Conservation (phyloP, 441 rosid genomes). For the Adansonia grandidieri region DNA sequence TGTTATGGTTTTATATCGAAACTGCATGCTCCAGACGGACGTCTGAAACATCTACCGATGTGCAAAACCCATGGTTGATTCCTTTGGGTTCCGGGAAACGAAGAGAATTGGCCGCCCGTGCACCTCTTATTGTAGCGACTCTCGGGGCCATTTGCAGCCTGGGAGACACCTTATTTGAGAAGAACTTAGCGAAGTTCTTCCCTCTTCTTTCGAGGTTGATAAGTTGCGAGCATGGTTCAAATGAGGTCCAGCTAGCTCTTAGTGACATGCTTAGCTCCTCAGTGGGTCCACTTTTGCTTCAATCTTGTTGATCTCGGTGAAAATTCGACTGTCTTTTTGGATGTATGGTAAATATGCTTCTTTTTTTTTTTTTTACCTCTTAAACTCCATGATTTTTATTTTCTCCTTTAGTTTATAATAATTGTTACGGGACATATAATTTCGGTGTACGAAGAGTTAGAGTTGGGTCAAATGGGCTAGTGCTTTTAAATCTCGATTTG, state of each 20-base stretch:
- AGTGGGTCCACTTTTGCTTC: slow-evolving; percentile 84
- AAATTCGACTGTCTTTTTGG: slow-evolving; percentile 32
- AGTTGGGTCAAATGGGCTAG: slow-evolving; percentile 34
- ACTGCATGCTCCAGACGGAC: slow-evolving; percentile 54
- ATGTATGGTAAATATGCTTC: slow-evolving; percentile 37
- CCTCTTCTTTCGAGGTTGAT: slow-evolving; percentile 81
- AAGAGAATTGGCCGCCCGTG: slow-evolving; percentile 91
- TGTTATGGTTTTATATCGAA: slow-evolving; percentile 71
- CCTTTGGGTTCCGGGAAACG: slow-evolving; percentile 92
- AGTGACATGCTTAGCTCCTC: slow-evolving; percentile 85
- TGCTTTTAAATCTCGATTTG: slow-evolving; percentile 5
- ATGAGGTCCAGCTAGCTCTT: slow-evolving; percentile 89
- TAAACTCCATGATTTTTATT: neutral
- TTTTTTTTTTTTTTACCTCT: neutral
- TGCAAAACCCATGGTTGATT: slow-evolving; percentile 61
- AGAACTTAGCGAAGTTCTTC: slow-evolving; percentile 67
- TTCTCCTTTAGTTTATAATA: neutral
- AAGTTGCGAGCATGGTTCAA: slow-evolving; percentile 92
- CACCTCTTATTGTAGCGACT: slow-evolving; percentile 87
- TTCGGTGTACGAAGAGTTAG: slow-evolving; percentile 44
- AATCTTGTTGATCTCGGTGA: slow-evolving; percentile 62
- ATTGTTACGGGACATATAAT: slow-evolving; percentile 27
- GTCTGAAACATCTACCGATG: slow-evolving; percentile 45
- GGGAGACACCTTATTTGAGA: slow-evolving; percentile 77
- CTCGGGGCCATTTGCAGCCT: slow-evolving; percentile 80